Percentiles rank a stretch among this genome's conserved stretches.
Conservation (phyloP, 139 green algal genomes). For the Chlamydomonas incerta region DNA sequence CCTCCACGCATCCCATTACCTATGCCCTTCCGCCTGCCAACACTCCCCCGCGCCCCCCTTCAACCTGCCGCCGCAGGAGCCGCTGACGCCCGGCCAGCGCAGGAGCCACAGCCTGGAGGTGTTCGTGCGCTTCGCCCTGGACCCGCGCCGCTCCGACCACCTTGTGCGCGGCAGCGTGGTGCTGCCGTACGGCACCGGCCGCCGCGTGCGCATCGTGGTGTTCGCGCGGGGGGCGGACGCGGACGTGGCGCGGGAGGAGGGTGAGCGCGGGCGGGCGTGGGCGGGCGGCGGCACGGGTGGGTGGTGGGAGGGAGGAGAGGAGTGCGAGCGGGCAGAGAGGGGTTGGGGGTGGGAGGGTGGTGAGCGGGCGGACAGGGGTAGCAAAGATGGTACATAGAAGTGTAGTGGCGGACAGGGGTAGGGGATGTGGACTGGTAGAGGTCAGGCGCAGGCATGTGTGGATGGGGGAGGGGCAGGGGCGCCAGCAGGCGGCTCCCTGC, state of each 20-base stretch:
- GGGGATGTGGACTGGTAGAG: too few relatives aligned
- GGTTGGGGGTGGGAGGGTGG: not conserved
- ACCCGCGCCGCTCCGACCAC: slow-evolving; percentile 57
- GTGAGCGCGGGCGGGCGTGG: not conserved
- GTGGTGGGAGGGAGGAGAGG: not conserved
- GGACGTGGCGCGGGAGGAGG: slow-evolving; percentile 62
- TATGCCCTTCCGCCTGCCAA: not conserved
- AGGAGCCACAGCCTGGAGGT: not conserved
- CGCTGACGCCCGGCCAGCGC: not conserved
- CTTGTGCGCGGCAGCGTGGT: slow-evolving; percentile 78
- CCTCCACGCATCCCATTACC: too few relatives aligned
- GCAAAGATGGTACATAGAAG: too few relatives aligned
- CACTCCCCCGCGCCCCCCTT: too few relatives aligned
- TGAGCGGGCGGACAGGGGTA: too few relatives aligned
- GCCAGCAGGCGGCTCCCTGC: too few relatives aligned
- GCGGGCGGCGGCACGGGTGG: not conserved
- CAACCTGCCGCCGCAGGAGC: not conserved
- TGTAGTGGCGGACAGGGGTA: too few relatives aligned
- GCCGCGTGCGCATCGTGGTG: slow-evolving; percentile 78
- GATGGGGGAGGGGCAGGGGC: too few relatives aligned
- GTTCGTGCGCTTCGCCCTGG: not conserved
- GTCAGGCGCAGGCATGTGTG: too few relatives aligned
- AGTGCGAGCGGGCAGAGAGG: not conserved
- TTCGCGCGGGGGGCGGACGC: slow-evolving; percentile 84
- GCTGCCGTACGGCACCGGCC: slow-evolving; percentile 87